Conservation (phyloP, 78 protist genomes). For the slime mould (Dictyostelium discoideum) region DNA sequence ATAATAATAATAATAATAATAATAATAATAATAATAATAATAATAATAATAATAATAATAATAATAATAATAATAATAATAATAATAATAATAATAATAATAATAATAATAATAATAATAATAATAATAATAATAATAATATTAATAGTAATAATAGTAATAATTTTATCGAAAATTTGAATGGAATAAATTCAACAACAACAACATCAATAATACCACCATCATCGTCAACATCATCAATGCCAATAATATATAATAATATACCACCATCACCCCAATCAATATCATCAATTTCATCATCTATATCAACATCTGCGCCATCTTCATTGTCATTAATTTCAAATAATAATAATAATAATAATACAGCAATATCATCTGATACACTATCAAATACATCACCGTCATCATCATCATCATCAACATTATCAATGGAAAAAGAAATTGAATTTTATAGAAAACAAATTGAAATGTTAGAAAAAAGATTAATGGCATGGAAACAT, state of each 20-base stretch:
- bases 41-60: neutral
- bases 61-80: neutral
- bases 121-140: neutral
- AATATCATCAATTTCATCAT: neutral
- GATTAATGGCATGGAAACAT: constrained; percentile 60
- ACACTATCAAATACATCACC: neutral
- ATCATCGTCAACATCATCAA: neutral
- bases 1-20: neutral
- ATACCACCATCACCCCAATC: neutral
- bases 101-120: too few species aligned
- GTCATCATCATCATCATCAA: neutral
- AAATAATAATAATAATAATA: neutral
- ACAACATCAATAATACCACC: neutral
- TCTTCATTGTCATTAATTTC: neutral
- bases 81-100: neutral
- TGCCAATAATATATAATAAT: neutral
- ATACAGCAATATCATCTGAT: neutral
- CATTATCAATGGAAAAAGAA: constrained; percentile 11
- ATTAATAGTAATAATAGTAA: neutral
- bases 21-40: neutral
- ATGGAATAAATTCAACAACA: neutral
- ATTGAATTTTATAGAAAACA: constrained; percentile 62
- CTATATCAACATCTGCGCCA: neutral
- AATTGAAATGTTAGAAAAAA: constrained; percentile 29
- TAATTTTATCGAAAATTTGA: neutral